Base-by-base conservation (phyloP, 129 eudicot species). In the Sambucus nigra region DNA sequence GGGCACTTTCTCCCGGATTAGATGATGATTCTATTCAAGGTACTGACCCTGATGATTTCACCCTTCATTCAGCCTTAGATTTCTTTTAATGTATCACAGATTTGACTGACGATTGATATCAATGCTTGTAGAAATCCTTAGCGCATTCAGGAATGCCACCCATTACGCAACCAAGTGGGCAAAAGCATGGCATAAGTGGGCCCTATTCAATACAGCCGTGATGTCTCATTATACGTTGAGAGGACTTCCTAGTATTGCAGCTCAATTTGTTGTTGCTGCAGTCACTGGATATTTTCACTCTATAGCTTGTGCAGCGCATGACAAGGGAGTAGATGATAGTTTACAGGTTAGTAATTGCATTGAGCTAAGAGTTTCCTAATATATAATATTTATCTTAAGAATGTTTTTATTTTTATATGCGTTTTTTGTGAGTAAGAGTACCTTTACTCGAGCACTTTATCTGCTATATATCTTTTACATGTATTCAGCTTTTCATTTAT, bases 131-230 rank as follows among this genome's bases (percentile, higher is more conserved):
- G 99, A 86, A 70, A 92, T 92, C 53, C 89, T 82, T 31, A 55
- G 68, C 65, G 80, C 99, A 24, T 71, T 86, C 57, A 66, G 80
- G 44, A 80, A 80, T 65, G 99, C 95, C 12, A 86, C 99, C 57
- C 84, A 76, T 40, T 80, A 73, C 59, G 95, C 94, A 60, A 57
- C 89, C 31, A 82, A 86, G 63, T 83, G 91, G 96, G 95, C 76
- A 31, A 92, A 79, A 77, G 96, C 96, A 38, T 92, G 99, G 99
- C 99, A 92, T 69, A 74, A 76, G 4, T 92, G 99, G 96, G 99
- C 99, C 24, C 94, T 92, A 18, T 92, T 92, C 63, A 92, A 92
- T 63, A 92, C 99, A 35, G 94, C 95, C 49, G 99, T 86, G 58
- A 92, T 92, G 99, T 92, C 99, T 33, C 94, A 92, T 66, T 86